phyloP scores from a whole-genome alignment of 768 basidiomycete species.

The Exsudoporus frostii region DNA sequence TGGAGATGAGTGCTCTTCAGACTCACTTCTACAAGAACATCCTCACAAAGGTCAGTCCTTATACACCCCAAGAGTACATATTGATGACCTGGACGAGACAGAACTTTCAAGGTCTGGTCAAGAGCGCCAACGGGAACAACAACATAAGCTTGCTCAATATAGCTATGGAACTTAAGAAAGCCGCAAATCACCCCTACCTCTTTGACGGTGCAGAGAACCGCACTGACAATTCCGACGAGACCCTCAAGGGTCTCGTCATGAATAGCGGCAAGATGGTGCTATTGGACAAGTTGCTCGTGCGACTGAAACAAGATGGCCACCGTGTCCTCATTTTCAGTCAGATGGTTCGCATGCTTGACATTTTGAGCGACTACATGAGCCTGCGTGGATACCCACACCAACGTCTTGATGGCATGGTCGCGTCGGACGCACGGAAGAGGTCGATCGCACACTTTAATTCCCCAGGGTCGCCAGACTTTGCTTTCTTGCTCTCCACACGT shows the following conservation, averaged over 20 bases:
- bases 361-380: slow-evolving; percentile 94
- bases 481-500: slow-evolving; percentile 92
- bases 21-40: slow-evolving; percentile 99
- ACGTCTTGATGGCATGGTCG: slow-evolving; percentile 92
- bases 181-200: slow-evolving; percentile 95
- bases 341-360: slow-evolving; percentile 99
- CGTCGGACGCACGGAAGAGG: slow-evolving; percentile 90
- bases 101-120: slow-evolving; percentile 92
- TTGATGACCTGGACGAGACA: slow-evolving; percentile 29
- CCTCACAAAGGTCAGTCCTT: slow-evolving; percentile 67
- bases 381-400: slow-evolving; percentile 90
- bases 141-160: slow-evolving; percentile 97
- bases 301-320: slow-evolving; percentile 88
- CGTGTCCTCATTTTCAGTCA: slow-evolving; percentile 98
- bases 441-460: slow-evolving; percentile 97
- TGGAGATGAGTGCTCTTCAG: slow-evolving; percentile 96
- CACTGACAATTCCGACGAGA: slow-evolving; percentile 68
- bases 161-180: slow-evolving; percentile 99
- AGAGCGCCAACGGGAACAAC: slow-evolving; percentile 83
- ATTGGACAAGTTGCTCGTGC: slow-evolving; percentile 91
- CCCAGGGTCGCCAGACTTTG: slow-evolving; percentile 90
- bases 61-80: not conserved
- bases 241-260: slow-evolving; percentile 94
- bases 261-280: slow-evolving; percentile 98
- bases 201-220: slow-evolving; percentile 90